Conservation (phyloP, 2,329 filamentous ascomycete species). For the Epicoccum nigrum region DNA sequence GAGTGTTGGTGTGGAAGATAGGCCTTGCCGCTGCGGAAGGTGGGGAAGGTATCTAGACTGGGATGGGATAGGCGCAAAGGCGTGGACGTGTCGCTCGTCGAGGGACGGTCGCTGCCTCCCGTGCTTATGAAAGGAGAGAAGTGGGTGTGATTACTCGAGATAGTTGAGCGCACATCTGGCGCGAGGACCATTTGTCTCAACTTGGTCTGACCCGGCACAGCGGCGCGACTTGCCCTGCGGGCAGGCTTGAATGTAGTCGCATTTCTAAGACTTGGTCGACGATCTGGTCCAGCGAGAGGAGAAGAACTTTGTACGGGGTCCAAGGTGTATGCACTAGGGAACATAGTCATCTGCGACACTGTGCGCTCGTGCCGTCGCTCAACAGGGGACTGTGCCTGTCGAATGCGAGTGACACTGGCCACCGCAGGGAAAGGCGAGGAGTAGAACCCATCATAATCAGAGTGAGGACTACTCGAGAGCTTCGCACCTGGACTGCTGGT, state of each 20-base stretch:
- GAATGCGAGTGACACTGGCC: constrained; percentile 32
- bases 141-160: constrained; percentile 27
- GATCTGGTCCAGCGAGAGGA: constrained; percentile 13
- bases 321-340: constrained; percentile 20
- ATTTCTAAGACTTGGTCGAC: constrained; percentile 21
- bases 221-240: constrained; percentile 34
- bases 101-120: constrained; percentile 33
- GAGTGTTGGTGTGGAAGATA: constrained; percentile 23
- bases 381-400: constrained; percentile 5
- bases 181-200: constrained; percentile 44
- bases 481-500: constrained; percentile 42
- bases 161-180: constrained; percentile 27
- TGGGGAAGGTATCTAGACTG: constrained; percentile 21
- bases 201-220: constrained; percentile 43
- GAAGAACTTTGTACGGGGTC: constrained; percentile 23
- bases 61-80: constrained; percentile 28
- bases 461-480: constrained; percentile 26
- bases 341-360: constrained; percentile 32
- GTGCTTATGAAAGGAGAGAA: constrained; percentile 28
- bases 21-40: constrained; percentile 12
- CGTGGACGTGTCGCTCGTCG: constrained; percentile 39
- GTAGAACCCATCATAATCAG: constrained; percentile 30
- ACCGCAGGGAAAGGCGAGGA: constrained; percentile 27
- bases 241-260: constrained; percentile 26
- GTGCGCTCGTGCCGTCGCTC: constrained; percentile 22